phyloP scores from a whole-genome alignment of 495 filamentous ascomycete species.

The Venustampulla echinocandica region DNA sequence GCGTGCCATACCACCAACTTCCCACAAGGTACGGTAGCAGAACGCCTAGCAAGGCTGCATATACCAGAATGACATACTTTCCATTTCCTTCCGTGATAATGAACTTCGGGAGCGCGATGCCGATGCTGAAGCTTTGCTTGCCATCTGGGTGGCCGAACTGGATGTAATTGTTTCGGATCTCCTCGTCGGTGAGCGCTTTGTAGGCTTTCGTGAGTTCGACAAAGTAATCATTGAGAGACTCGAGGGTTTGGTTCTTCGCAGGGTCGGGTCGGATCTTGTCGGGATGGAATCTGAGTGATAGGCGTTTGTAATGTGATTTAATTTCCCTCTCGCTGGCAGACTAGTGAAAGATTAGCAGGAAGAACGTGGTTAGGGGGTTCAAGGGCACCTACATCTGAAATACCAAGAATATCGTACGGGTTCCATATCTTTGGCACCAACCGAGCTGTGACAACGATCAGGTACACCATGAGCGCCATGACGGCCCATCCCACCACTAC shows the following conservation, averaged over 20 bases:
- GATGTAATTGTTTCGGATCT: constrained; percentile 90
- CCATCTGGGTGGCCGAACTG: constrained; percentile 95
- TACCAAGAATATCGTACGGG: constrained; percentile 85
- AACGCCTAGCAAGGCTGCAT: constrained; percentile 78
- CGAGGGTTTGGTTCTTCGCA: constrained; percentile 79
- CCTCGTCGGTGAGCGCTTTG: constrained; percentile 94
- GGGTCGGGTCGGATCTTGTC: constrained; percentile 82
- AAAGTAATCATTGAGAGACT: constrained; percentile 76
- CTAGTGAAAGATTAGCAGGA: constrained; percentile 31
- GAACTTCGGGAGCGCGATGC: constrained; percentile 89
- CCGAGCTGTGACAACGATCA: constrained; percentile 72
- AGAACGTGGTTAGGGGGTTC: constrained; percentile 8
- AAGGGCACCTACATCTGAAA: constrained; percentile 58
- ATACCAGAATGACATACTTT: constrained; percentile 89
- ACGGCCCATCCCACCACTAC: constrained; percentile 68
- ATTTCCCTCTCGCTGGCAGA: constrained; percentile 82
- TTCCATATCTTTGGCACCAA: constrained; percentile 78
- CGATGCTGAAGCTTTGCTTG: constrained; percentile 96
- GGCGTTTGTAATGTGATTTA: constrained; percentile 75
- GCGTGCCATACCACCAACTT: constrained; percentile 97
- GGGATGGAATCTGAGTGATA: constrained; percentile 82
- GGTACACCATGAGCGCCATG: constrained; percentile 87
- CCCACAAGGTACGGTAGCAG: constrained; percentile 89
- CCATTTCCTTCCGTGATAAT: constrained; percentile 89
- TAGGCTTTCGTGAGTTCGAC: constrained; percentile 95